Base-by-base conservation (phyloP, 768 basidiomycete species). In the Tubosaeta sp. region DNA sequence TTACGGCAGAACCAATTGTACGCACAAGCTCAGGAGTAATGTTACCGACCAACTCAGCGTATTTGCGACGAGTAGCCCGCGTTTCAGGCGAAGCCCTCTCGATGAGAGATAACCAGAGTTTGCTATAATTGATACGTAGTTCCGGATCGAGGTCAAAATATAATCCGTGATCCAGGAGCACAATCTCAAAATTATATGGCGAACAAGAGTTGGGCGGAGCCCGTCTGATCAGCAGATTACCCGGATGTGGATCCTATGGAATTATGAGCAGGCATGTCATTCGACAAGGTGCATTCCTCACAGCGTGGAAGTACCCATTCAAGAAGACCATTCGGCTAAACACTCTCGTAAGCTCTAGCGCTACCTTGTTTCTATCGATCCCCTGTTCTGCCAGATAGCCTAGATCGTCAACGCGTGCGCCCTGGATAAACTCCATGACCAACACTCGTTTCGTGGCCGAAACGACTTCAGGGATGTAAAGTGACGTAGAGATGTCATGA, bases 261-360 rank as follows among this genome's bases (percentile, higher is more conserved):
- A 56, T 40, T 47, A 31, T 68, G 24, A 61, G 61, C 43, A 27
- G 56, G 25, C 43, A 38, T 34, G 47, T 46, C 6, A 43, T 24
- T 16, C 32, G 7, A 30, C 36, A 21, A 53, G 48, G 29, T n/a
- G 32, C 50, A 22, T 32, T 24, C 71, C 85, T 66, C 62, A 88
- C 87, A 35, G 83, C 86, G 71, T 87, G 86, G 66, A 89, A 89
- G 82, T 86, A 93, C 16, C 94, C 94, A 65, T 95, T 90, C 38
- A 96, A 66, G 62, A 97, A 95, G 11, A 98, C 91, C 96, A 98
- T 97, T 62, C 83, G 85, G 44, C 82, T 87, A 64, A 97, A 97
- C 61, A 99, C 95, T 56, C 87, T 73, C 3, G 87, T 83, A 19
- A 99, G 76, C 69, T 98, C 94, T 48, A 95, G 72, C 1, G 93